Evolutionary conservation across 169 alveolate genomes (phyloP).

Genomic region (Ophryocystis elektroscirrha): DNA sequence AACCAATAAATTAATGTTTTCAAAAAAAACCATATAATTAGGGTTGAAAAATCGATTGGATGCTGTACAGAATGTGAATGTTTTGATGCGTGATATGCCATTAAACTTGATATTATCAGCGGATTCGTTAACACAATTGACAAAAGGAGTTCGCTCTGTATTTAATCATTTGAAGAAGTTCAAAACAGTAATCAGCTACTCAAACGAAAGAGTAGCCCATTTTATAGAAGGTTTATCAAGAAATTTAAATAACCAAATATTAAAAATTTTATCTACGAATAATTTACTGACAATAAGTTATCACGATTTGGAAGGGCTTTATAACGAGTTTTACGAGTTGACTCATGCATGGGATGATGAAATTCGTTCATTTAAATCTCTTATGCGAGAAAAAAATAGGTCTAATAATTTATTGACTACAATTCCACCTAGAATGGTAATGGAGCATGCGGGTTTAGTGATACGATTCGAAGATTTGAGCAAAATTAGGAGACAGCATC

Average conservation of each 20-base stretch:
- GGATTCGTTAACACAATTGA: conserved; percentile 48
- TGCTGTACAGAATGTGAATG: conserved; percentile 56
- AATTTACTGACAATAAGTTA: conserved; percentile 26
- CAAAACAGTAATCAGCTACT: conserved; percentile 55
- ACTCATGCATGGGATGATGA: conserved; percentile 74
- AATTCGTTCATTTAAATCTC: conserved; percentile 56
- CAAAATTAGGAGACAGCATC: conserved; percentile 67
- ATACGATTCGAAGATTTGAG: conserved; percentile 61
- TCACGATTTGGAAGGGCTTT: conserved; percentile 47
- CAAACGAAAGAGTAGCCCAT: conserved; percentile 55
- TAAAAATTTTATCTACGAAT: conserved; percentile 38
- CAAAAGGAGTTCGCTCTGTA: conserved; percentile 57
- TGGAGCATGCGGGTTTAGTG: conserved; percentile 52
- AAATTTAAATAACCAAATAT: conserved; percentile 51
- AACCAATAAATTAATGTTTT: too few relatives aligned
- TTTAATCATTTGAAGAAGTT: conserved; percentile 64
- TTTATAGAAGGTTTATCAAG: conserved; percentile 69
- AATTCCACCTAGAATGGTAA: conserved; percentile 47
- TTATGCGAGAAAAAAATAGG: conserved; percentile 45
- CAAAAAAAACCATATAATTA: too few relatives aligned
- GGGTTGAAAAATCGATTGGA: conserved; percentile 57
- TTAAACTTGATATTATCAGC: conserved; percentile 69
- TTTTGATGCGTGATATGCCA: conserved; percentile 79
- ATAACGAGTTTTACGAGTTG: conserved; percentile 50
- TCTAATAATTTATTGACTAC: conserved; percentile 54